A percentile compares a stretch with the other conserved stretches of the same genome.
These are phyloP conservation scores for Neodidymelliopsis sp. DNA, from an alignment of 2,329 filamentous ascomycete genomes.

Conservation along the genomic window DNA sequence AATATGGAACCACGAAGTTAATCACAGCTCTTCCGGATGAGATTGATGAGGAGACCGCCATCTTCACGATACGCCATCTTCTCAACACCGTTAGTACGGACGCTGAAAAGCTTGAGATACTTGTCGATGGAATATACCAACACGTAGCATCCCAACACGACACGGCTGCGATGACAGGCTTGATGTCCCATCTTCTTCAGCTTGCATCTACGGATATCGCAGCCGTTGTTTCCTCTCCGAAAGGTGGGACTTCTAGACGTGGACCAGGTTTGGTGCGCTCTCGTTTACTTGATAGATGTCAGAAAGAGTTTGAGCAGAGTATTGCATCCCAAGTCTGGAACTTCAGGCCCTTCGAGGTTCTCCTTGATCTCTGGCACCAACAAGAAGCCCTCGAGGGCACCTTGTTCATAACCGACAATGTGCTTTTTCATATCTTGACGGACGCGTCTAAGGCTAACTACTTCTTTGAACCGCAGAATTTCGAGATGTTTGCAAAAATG, in stretches of 20 bases:
- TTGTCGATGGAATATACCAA: background rate
- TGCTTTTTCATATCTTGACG: background rate
- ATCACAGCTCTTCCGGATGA: background rate
- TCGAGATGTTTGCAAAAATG: background rate
- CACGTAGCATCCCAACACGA: no score
- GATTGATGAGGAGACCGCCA: background rate
- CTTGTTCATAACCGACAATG: background rate
- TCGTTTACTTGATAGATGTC: background rate
- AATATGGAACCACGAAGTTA: background rate
- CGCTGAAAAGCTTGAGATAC: background rate
- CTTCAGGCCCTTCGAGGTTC: background rate
- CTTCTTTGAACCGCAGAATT: background rate
- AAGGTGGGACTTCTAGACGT: no score
- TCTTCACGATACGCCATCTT: background rate
- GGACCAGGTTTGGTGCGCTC: no score
- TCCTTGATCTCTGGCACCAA: background rate
- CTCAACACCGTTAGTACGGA: background rate
- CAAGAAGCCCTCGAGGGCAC: background rate
- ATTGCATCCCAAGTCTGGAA: background rate
- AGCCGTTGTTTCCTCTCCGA: no score
- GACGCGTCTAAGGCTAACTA: background rate
- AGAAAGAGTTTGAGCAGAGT: background rate
- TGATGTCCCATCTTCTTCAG: no score
- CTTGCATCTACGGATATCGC: no score
- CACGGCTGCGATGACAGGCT: no score